These are phyloP conservation scores for Lyophyllum atratum DNA, from an alignment of 768 basidiomycete species.

Conservation along the genomic window DNA sequence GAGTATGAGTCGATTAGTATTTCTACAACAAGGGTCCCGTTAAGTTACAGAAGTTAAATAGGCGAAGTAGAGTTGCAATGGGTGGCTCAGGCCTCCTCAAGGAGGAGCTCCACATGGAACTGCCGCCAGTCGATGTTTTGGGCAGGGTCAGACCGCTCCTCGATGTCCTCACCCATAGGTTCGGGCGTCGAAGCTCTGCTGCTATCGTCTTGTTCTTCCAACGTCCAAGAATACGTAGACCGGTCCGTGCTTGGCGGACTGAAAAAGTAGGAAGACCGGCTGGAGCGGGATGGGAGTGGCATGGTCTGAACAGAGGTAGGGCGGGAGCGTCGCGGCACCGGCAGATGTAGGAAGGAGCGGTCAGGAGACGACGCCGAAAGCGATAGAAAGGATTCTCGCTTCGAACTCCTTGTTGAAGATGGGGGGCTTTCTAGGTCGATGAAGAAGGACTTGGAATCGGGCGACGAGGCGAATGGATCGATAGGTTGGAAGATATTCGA, in stretches of 20 bases:
- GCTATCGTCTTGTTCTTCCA: slow-evolving; percentile 43
- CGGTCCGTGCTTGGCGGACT: slow-evolving; percentile 28
- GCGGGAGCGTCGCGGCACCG: slow-evolving; percentile 23
- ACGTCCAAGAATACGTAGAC: slow-evolving; percentile 37
- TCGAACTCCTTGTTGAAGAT: slow-evolving; percentile 22
- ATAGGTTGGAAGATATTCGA: slow-evolving; percentile 22
- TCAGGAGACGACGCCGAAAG: slow-evolving; percentile 36
- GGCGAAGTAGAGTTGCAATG: not conserved
- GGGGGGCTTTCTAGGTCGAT: slow-evolving; percentile 36
- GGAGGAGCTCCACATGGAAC: slow-evolving; percentile 48
- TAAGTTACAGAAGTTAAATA: not conserved
- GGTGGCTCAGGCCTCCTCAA: not conserved
- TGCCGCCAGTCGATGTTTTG: slow-evolving; percentile 54
- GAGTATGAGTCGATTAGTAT: not conserved
- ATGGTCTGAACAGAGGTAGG: slow-evolving; percentile 33
- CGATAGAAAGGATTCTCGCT: slow-evolving; percentile 44
- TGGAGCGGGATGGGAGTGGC: slow-evolving; percentile 30
- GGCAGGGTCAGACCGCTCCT: slow-evolving; percentile 37
- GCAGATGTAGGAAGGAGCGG: slow-evolving; percentile 20
- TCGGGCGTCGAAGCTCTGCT: slow-evolving; percentile 19
- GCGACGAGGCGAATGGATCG: slow-evolving; percentile 43
- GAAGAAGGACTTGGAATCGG: slow-evolving; percentile 45
- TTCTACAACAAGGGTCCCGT: not conserved
- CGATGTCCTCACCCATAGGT: slow-evolving; percentile 24
- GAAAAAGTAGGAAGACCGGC: slow-evolving; percentile 31